A percentile compares a stretch with the other conserved stretches of the same genome.
Evolutionary conservation across 495 filamentous ascomycete genomes (phyloP).

Genomic region (Penicillium lagena): DNA sequence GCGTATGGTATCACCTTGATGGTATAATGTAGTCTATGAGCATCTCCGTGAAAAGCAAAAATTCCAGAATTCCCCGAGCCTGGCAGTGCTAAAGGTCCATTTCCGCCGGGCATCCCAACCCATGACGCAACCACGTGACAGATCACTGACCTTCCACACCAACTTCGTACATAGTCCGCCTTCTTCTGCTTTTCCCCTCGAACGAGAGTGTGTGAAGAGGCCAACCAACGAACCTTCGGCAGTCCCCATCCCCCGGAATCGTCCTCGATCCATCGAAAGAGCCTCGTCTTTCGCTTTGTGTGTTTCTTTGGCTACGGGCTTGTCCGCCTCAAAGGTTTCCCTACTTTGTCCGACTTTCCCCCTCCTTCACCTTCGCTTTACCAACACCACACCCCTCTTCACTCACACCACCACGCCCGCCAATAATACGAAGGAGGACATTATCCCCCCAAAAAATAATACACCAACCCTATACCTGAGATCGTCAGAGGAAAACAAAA

Average conservation of each 20-base stretch:
- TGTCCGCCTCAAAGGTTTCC: slow-evolving; percentile 17
- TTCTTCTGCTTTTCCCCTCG: slow-evolving; percentile 26
- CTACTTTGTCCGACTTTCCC: slow-evolving; percentile 12
- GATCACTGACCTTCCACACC: slow-evolving; percentile 15
- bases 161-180: slow-evolving; percentile 7
- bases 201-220: slow-evolving; percentile 15
- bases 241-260: slow-evolving; percentile 3
- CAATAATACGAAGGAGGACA: background rate
- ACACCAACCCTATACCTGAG: slow-evolving; percentile 5
- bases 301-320: slow-evolving; percentile 2
- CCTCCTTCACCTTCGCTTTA: slow-evolving; percentile 23
- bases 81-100: background rate
- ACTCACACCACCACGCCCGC: slow-evolving; percentile 11
- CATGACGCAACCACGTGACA: slow-evolving; percentile 43
- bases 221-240: too few species aligned
- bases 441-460: slow-evolving; percentile 5
- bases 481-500: too few species aligned
- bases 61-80: background rate
- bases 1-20: too few species aligned
- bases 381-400: slow-evolving; percentile 14
- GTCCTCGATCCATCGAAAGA: slow-evolving; percentile 8
- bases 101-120: slow-evolving; percentile 22
- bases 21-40: too few species aligned
- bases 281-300: too few species aligned
- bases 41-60: background rate